Percentiles rank a stretch among this genome's conserved stretches.
phyloP scores from a whole-genome alignment of 2,329 filamentous ascomycete genomes.

The Scopulariopsis brevicaulis region DNA sequence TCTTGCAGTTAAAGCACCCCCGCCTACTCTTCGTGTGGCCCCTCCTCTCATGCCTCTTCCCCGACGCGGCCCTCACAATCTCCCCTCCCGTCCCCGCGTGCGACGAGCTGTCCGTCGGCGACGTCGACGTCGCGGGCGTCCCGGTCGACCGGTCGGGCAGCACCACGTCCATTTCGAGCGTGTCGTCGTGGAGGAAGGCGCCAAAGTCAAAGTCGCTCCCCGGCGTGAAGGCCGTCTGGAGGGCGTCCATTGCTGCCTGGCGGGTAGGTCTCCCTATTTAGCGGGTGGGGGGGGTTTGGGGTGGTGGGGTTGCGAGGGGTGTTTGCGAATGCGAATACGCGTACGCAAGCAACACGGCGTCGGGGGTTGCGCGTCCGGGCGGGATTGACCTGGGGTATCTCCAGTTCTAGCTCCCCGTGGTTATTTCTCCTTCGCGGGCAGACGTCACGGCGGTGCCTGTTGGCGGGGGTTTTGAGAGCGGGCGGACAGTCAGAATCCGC shows the following conservation, averaged over 20 bases:
- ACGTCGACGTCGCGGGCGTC: slow-evolving; percentile 1
- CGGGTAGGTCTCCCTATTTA: neutral
- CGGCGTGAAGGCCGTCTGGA: neutral
- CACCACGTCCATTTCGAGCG: slow-evolving; percentile 11
- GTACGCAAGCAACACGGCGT: neutral
- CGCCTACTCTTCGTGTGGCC: slow-evolving; percentile 56
- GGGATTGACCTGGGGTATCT: neutral
- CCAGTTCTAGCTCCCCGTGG: neutral
- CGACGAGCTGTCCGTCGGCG: slow-evolving; percentile 2
- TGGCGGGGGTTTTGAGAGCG: neutral
- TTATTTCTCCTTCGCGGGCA: neutral
- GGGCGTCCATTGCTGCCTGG: neutral
- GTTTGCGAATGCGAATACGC: neutral
- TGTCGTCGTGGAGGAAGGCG: slow-evolving; percentile 21
- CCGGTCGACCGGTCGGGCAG: slow-evolving; percentile 10
- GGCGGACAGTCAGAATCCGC: neutral
- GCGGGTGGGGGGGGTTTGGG: neutral
- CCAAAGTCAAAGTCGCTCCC: slow-evolving; percentile 23
- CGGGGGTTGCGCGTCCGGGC: neutral
- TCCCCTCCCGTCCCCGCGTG: neutral
- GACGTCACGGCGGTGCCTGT: neutral
- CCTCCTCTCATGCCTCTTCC: slow-evolving; percentile 29
- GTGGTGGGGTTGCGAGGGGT: neutral
- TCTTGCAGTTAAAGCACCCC: slow-evolving; percentile 58
- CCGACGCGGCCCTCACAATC: neutral